phyloP scores from a whole-genome alignment of 768 basidiomycete genomes.

The Kwoniella sp. region DNA sequence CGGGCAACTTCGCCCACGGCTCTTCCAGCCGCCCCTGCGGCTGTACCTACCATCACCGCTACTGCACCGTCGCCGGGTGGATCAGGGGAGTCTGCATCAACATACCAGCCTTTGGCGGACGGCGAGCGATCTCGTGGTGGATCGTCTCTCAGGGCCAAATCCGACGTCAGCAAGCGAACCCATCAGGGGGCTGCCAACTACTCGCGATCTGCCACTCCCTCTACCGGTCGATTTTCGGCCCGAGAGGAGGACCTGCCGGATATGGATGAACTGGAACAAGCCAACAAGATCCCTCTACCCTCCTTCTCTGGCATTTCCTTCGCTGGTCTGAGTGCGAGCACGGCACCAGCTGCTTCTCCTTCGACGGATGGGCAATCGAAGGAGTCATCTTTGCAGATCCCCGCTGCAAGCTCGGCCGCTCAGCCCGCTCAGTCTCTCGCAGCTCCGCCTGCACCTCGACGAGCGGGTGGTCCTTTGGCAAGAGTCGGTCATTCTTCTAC shows the following conservation, averaged over 20 bases:
- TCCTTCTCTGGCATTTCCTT: slow-evolving; percentile 38
- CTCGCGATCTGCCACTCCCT: slow-evolving; percentile 32
- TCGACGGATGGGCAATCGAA: not conserved
- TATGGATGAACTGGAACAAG: slow-evolving; percentile 39
- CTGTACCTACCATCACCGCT: slow-evolving; percentile 38
- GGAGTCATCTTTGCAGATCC: not conserved
- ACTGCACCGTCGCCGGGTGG: slow-evolving; percentile 40
- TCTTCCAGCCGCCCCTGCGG: slow-evolving; percentile 5
- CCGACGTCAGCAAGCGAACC: slow-evolving; percentile 27
- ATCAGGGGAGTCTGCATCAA: not conserved
- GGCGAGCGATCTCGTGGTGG: slow-evolving; percentile 16
- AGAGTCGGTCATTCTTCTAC: slow-evolving; percentile 21
- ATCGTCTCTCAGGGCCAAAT: slow-evolving; percentile 32
- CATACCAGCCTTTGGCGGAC: slow-evolving; percentile 26
- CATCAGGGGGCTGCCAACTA: slow-evolving; percentile 28
- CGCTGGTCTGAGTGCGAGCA: slow-evolving; percentile 8
- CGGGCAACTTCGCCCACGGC: slow-evolving; percentile 26
- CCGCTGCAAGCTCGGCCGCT: not conserved
- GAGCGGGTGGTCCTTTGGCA: slow-evolving; percentile 21
- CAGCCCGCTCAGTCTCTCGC: slow-evolving; percentile 5
- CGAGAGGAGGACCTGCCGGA: slow-evolving; percentile 43
- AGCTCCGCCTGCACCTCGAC: slow-evolving; percentile 2
- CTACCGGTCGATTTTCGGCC: slow-evolving; percentile 38
- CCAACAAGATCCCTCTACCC: slow-evolving; percentile 36
- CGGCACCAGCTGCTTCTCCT: not conserved